Percentiles rank a stretch among this genome's conserved stretches.
Evolutionary conservation across 306 rosid species (phyloP).

Genomic region (Fragaria iinumae): DNA sequence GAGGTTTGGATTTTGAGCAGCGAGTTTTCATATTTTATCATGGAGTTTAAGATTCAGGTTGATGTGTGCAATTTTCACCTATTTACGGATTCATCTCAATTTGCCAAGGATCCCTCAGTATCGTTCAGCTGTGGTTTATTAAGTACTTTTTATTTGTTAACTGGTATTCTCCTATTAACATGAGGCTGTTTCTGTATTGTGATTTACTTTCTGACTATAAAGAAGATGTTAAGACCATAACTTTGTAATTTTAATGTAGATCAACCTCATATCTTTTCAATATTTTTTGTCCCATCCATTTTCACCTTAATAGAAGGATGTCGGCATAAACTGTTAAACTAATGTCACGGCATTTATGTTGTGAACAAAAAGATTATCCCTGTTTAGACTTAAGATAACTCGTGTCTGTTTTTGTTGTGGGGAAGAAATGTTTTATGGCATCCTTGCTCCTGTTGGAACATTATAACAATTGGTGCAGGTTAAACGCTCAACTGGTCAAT

Average conservation of each 20-base stretch:
- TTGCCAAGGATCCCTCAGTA: not conserved
- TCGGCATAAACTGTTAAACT: too few relatives aligned
- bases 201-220: slow-evolving; percentile 15
- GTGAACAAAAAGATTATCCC: too few relatives aligned
- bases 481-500: too few relatives aligned
- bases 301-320: too few relatives aligned
- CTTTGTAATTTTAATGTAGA: slow-evolving; percentile 26
- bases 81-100: slow-evolving; percentile 19
- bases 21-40: slow-evolving; percentile 17
- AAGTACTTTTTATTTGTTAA: slow-evolving; percentile 13
- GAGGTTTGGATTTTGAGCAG: slow-evolving; percentile 21
- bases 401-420: too few relatives aligned
- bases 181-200: slow-evolving; percentile 27
- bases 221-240: slow-evolving; percentile 17
- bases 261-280: not conserved
- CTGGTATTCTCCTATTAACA: slow-evolving; percentile 20
- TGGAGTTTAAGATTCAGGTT: slow-evolving; percentile 12
- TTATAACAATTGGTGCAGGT: too few relatives aligned
- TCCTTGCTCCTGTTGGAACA: too few relatives aligned
- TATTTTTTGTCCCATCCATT: too few relatives aligned
- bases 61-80: slow-evolving; percentile 16
- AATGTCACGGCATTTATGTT: too few relatives aligned
- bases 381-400: too few relatives aligned
- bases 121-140: not conserved
- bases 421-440: too few relatives aligned